Percentiles rank a stretch among this genome's conserved stretches.
Conservation (phyloP, 2,329 filamentous ascomycete genomes). For the Chaetomiaceae sp. region DNA sequence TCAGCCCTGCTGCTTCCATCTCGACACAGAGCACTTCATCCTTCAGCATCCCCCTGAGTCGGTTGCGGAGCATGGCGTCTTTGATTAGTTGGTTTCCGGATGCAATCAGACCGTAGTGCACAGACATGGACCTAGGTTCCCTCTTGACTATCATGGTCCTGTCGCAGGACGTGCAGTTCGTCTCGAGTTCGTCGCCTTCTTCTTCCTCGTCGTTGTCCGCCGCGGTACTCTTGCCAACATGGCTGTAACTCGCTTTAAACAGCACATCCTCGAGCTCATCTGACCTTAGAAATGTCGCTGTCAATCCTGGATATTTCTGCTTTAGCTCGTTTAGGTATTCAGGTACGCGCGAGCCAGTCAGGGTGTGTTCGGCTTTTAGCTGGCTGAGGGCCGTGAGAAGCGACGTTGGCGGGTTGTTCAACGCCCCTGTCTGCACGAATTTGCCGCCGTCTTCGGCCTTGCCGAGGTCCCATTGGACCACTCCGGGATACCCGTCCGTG, state of each 20-base stretch:
- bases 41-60: background rate
- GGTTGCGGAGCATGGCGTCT: background rate
- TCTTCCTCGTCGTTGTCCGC: background rate
- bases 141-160: background rate
- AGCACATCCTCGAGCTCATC: background rate
- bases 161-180: background rate
- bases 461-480: background rate
- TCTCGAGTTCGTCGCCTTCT: background rate
- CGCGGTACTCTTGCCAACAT: background rate
- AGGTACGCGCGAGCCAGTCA: background rate
- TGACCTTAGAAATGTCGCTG: background rate
- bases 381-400: background rate
- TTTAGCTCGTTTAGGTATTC: background rate
- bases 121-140: background rate
- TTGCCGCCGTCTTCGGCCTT: background rate
- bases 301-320: background rate
- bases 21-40: background rate
- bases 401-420: background rate
- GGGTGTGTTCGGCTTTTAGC: background rate
- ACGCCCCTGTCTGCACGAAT: background rate
- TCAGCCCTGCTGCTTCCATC: slow-evolving; percentile 1
- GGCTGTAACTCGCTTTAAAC: background rate
- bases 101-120: background rate
- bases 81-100: background rate
- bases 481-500: background rate